Evolutionary conservation across 345 rosid genomes (phyloP).

Genomic region (Eutrema japonicum): DNA sequence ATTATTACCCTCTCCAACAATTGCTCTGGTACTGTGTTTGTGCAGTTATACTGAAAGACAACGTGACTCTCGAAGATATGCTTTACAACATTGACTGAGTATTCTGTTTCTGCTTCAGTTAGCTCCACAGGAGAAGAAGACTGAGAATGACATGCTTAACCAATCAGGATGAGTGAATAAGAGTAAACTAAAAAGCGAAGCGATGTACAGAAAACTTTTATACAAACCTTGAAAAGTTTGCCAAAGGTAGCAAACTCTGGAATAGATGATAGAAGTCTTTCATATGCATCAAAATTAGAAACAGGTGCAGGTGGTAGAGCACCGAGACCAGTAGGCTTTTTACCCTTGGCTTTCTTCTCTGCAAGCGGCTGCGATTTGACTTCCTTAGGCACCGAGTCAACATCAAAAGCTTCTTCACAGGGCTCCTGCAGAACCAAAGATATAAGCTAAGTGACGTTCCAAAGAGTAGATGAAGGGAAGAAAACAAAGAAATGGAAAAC

Average conservation of each 20-base stretch:
- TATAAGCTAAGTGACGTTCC: slow-evolving; percentile 33
- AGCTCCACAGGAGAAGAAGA: slow-evolving; percentile 90
- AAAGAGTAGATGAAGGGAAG: slow-evolving; percentile 2
- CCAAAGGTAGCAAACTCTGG: slow-evolving; percentile 83
- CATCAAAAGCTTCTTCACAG: slow-evolving; percentile 81
- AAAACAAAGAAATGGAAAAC: slow-evolving; percentile 42
- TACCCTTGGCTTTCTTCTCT: slow-evolving; percentile 91
- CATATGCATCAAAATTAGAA: slow-evolving; percentile 77
- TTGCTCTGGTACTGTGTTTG: slow-evolving; percentile 92
- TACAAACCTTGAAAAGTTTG: slow-evolving; percentile 84
- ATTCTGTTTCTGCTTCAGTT: slow-evolving; percentile 98
- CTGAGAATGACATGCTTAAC: slow-evolving; percentile 46
- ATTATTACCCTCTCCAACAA: slow-evolving; percentile 81
- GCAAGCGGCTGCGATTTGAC: slow-evolving; percentile 84
- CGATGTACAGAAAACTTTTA: slow-evolving; percentile 2
- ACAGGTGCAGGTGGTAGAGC: slow-evolving; percentile 66
- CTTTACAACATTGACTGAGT: slow-evolving; percentile 89
- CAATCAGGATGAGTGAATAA: slow-evolving; percentile 7
- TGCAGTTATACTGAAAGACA: slow-evolving; percentile 96
- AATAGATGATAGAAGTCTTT: slow-evolving; percentile 78
- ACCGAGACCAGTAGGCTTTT: slow-evolving; percentile 85
- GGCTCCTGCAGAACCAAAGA: slow-evolving; percentile 62
- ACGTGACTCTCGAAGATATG: slow-evolving; percentile 87
- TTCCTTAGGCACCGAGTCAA: slow-evolving; percentile 84
- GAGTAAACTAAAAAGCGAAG: neutral